Evolutionary conservation across 768 basidiomycete genomes (phyloP).

Genomic region (Mycena leptocephala): DNA sequence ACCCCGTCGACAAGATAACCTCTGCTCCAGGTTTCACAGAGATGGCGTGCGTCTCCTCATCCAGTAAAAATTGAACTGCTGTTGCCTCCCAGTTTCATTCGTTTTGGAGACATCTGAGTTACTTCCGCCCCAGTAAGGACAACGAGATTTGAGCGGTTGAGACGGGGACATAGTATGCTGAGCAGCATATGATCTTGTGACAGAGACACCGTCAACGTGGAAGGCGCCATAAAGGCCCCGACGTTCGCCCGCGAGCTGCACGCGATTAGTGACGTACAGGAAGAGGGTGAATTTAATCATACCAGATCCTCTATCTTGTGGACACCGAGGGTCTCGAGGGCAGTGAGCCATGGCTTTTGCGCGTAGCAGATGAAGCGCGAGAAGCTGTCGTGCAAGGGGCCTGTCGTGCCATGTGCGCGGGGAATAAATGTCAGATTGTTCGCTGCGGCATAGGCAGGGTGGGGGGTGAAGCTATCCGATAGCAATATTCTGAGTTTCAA

Average conservation of each 20-base stretch:
- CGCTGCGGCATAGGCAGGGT: not conserved
- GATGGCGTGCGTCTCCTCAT: not conserved
- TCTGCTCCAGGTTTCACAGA: not conserved
- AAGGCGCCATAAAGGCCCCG: not conserved
- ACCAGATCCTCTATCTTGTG: not conserved
- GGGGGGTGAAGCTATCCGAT: slow-evolving; percentile 8
- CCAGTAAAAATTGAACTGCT: not conserved
- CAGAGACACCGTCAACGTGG: not conserved
- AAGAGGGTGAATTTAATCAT: not conserved
- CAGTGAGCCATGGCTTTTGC: slow-evolving; percentile 1
- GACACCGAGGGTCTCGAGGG: not conserved
- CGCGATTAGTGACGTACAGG: not conserved
- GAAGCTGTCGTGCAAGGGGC: slow-evolving; percentile 1
- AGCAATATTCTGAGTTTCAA: too few relatives aligned
- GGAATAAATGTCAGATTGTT: slow-evolving; percentile 7
- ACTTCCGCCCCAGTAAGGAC: slow-evolving; percentile 40
- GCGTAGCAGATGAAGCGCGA: too few relatives aligned
- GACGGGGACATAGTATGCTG: slow-evolving; percentile 37
- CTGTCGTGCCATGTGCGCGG: not conserved
- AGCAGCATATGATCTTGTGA: slow-evolving; percentile 5
- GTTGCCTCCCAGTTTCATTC: not conserved
- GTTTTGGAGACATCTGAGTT: not conserved
- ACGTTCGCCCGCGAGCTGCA: slow-evolving; percentile 4
- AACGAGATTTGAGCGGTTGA: slow-evolving; percentile 42
- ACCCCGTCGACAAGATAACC: too few relatives aligned